Evolutionary conservation across 2,329 filamentous ascomycete species (phyloP).

Genomic region (Aspergillus vadensis): DNA sequence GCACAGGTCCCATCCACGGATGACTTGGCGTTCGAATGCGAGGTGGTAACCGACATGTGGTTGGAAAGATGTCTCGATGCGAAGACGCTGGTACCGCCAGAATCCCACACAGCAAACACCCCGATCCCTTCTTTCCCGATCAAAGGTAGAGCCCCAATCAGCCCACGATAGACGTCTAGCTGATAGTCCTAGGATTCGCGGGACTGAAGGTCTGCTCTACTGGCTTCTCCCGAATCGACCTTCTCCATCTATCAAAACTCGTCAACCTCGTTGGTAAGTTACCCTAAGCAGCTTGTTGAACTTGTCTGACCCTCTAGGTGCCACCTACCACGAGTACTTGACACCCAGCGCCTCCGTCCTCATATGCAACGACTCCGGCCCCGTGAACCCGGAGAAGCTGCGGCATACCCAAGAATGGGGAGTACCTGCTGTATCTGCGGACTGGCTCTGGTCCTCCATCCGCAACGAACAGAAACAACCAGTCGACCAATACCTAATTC

Average conservation of each 20-base stretch:
- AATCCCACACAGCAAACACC: slow-evolving; percentile 70
- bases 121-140: slow-evolving; percentile 75
- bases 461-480: slow-evolving; percentile 52
- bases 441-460: slow-evolving; percentile 87
- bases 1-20: slow-evolving; percentile 41
- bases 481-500: slow-evolving; percentile 50
- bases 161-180: not conserved
- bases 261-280: slow-evolving; percentile 67
- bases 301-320: slow-evolving; percentile 53
- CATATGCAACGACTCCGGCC: slow-evolving; percentile 63
- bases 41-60: slow-evolving; percentile 84
- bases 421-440: slow-evolving; percentile 76
- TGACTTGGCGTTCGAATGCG: slow-evolving; percentile 45
- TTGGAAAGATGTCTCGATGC: slow-evolving; percentile 83
- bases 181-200: slow-evolving; percentile 58
- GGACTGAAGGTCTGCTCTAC: slow-evolving; percentile 76
- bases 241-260: slow-evolving; percentile 79
- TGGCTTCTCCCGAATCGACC: slow-evolving; percentile 79
- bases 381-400: slow-evolving; percentile 70
- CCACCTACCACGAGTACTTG: slow-evolving; percentile 76
- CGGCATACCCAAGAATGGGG: slow-evolving; percentile 72
- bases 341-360: slow-evolving; percentile 72
- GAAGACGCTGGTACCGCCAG: slow-evolving; percentile 70
- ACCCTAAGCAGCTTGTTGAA: not conserved
- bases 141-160: slow-evolving; percentile 40